Percentiles rank a stretch among this genome's conserved stretches.
phyloP scores from a whole-genome alignment of 345 rosid genomes.

The Mangifera indica region DNA sequence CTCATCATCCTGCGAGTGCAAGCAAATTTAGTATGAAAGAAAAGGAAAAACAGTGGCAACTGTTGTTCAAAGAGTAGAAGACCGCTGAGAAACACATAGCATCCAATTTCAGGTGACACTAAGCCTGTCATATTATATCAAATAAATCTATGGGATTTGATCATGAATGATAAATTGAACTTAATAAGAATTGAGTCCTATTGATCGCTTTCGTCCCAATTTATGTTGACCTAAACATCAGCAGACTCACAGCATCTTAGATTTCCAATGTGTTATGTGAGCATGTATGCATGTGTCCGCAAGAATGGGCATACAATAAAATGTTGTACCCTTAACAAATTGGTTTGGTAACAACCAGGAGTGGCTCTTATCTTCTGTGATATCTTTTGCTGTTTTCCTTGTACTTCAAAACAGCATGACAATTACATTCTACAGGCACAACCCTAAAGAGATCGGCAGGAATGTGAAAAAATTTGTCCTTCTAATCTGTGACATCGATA shows the following conservation, averaged over 20 bases:
- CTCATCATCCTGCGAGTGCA: slow-evolving; percentile 41
- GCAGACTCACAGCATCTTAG: background rate
- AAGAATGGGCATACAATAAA: background rate
- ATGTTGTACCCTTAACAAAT: background rate
- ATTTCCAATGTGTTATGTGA: background rate
- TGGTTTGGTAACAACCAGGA: background rate
- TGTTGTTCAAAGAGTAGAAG: background rate
- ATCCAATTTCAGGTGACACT: too few relatives aligned
- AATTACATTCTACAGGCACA: background rate
- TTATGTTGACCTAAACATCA: background rate
- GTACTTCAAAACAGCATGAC: background rate
- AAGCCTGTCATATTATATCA: background rate
- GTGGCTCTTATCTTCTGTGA: background rate
- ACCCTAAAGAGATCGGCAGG: background rate
- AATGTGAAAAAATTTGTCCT: background rate
- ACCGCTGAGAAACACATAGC: background rate
- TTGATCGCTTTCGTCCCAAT: background rate
- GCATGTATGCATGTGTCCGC: background rate
- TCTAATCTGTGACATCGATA: background rate
- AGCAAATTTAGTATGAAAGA: slow-evolving; percentile 1
- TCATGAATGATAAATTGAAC: background rate
- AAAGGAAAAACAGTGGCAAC: background rate
- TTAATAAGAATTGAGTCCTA: background rate
- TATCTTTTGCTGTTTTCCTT: background rate
- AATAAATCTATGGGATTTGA: background rate